Evolutionary conservation across 805 yeast genomes (phyloP).

Genomic region (Ogataea nitratoaversa): DNA sequence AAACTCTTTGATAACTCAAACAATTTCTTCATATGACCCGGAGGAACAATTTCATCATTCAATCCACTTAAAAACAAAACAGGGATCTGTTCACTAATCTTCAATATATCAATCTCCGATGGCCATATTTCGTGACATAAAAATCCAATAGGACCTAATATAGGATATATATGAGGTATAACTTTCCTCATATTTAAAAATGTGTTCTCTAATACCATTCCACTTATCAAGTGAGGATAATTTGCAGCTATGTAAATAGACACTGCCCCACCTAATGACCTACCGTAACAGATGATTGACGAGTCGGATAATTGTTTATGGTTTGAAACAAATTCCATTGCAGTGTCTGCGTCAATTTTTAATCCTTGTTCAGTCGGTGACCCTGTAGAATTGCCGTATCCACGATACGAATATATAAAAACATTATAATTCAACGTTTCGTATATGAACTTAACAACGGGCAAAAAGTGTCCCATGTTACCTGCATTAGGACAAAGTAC

Average conservation of each 20-base stretch:
- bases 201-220: constrained; percentile 80
- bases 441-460: constrained; percentile 70
- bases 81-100: constrained; percentile 53
- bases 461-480: constrained; percentile 86
- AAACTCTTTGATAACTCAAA: constrained; percentile 48
- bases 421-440: constrained; percentile 66
- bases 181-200: constrained; percentile 71
- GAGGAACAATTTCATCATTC: constrained; percentile 89
- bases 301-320: constrained; percentile 52
- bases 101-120: constrained; percentile 55
- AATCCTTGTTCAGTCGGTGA: constrained; percentile 71
- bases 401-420: constrained; percentile 82
- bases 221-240: constrained; percentile 48
- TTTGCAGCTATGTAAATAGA: constrained; percentile 75
- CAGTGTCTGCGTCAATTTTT: constrained; percentile 75
- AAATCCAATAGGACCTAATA: constrained; percentile 47
- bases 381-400: constrained; percentile 84
- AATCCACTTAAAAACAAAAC: constrained; percentile 68
- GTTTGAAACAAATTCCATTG: constrained; percentile 51
- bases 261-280: constrained; percentile 95
- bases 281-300: constrained; percentile 69
- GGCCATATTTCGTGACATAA: constrained; percentile 84
- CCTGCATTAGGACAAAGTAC: constrained; percentile 93
- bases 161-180: constrained; percentile 71
- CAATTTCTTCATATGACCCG: constrained; percentile 66